These are phyloP conservation scores for Eutrema japonicum DNA, from an alignment of 345 rosid genomes.

Conservation along the genomic window DNA sequence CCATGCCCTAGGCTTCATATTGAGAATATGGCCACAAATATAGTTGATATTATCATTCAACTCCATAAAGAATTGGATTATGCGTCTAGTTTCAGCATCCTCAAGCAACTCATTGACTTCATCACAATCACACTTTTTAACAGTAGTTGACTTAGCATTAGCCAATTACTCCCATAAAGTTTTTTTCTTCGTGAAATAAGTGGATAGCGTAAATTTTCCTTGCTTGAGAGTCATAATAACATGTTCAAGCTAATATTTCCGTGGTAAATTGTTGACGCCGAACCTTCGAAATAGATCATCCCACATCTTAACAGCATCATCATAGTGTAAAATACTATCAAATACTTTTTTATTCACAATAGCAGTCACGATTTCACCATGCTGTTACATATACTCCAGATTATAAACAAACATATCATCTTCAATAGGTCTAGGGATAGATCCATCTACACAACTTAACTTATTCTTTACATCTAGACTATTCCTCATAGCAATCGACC, in stretches of 20 bases:
- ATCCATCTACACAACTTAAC: background rate
- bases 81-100: background rate
- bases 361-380: background rate
- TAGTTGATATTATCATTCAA: background rate
- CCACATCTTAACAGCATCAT: too few relatives aligned
- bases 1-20: background rate
- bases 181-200: background rate
- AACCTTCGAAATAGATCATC: too few relatives aligned
- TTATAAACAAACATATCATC: background rate
- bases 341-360: too few relatives aligned
- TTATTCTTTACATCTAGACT: background rate
- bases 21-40: background rate
- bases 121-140: background rate
- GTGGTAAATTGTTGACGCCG: too few relatives aligned
- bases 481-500: background rate
- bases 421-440: background rate
- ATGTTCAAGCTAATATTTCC: too few relatives aligned
- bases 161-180: background rate
- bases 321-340: too few relatives aligned
- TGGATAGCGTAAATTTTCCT: background rate
- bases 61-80: background rate
- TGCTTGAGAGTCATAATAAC: too few relatives aligned
- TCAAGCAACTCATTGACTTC: background rate
- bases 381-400: background rate
- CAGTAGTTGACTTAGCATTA: background rate